Conservation (phyloP, 441 rosid species). For the Corymbia citriodora region DNA sequence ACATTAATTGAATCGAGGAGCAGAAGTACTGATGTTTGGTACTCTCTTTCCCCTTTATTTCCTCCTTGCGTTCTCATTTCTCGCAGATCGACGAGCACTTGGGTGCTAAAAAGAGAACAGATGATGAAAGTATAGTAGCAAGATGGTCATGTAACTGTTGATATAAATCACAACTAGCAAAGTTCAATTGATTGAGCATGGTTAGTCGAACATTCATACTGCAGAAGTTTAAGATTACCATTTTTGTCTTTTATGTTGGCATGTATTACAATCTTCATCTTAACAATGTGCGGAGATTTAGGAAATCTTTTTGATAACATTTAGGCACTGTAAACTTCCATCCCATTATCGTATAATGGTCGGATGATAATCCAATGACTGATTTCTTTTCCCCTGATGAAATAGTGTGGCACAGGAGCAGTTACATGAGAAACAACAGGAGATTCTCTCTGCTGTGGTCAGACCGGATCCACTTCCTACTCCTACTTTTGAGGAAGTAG, state of each 20-base stretch:
- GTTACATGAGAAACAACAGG: neutral
- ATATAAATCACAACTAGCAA: neutral
- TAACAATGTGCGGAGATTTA: neutral
- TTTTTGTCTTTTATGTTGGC: neutral
- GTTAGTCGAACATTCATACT: neutral
- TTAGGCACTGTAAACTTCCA: neutral
- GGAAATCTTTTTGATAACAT: neutral
- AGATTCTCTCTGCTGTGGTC: neutral
- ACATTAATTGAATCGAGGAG: neutral
- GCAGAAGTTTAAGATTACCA: neutral
- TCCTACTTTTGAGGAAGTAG: neutral
- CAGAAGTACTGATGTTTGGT: neutral
- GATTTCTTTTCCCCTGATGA: neutral
- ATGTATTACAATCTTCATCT: neutral
- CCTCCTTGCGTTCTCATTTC: neutral
- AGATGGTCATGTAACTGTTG: neutral
- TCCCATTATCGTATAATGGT: neutral
- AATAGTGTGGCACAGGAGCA: neutral
- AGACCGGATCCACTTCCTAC: neutral
- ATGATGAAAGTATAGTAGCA: neutral
- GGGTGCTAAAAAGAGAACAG: neutral
- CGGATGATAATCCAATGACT: neutral
- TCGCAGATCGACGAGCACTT: neutral
- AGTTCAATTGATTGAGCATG: neutral
- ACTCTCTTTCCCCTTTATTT: neutral